A percentile compares a stretch with the other conserved stretches of the same genome.
These are phyloP conservation scores for Euphorbia peplus DNA, from an alignment of 345 rosid genomes.

Conservation along the genomic window DNA sequence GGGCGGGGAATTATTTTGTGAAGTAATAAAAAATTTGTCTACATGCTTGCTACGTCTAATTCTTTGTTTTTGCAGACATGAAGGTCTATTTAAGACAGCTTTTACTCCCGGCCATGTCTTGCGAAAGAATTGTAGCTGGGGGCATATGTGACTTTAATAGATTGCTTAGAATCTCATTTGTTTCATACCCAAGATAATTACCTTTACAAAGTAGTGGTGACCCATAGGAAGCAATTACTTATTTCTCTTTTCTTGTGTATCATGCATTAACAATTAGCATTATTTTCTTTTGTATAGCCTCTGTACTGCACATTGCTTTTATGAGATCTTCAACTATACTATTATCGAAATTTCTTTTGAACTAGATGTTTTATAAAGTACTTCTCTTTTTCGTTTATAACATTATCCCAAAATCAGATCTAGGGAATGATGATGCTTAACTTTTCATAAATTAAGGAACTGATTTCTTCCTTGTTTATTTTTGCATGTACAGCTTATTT, in stretches of 20 bases:
- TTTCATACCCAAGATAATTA: background rate
- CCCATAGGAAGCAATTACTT: background rate
- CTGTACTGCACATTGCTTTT: background rate
- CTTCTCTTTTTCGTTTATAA: background rate
- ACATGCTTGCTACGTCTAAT: background rate
- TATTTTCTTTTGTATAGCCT: background rate
- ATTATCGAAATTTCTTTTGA: background rate
- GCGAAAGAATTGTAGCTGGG: background rate
- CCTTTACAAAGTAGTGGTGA: background rate
- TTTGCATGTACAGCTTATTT: background rate
- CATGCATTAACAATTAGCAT: background rate
- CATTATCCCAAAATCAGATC: background rate
- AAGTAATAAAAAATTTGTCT: background rate
- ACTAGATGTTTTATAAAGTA: background rate
- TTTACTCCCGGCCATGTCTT: background rate
- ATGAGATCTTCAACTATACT: background rate
- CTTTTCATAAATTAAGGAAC: background rate
- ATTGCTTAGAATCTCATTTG: background rate
- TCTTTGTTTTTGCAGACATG: background rate
- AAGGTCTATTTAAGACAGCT: background rate
- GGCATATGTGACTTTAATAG: background rate
- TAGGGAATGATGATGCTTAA: background rate
- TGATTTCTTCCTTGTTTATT: background rate
- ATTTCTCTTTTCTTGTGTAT: background rate
- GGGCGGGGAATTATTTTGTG: background rate